A percentile compares a stretch with the other conserved stretches of the same genome.
These are phyloP conservation scores for Fagopyrum tataricum DNA, from an alignment of 148 eudicot genomes.

Conservation along the genomic window DNA sequence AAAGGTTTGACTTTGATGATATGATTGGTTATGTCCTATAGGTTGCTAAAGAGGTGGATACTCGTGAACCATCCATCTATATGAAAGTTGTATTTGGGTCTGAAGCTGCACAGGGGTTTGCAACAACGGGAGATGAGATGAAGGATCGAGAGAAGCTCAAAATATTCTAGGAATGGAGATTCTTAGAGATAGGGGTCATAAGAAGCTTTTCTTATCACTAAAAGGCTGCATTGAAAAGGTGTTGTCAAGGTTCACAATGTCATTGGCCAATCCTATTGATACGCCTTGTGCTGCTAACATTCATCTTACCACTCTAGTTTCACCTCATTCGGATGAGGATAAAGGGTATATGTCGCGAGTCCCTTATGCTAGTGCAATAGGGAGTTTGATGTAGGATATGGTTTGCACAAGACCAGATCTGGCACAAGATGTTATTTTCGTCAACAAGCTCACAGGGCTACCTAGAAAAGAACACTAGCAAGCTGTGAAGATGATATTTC, in stretches of 20 bases:
- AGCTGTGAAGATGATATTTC: too few relatives aligned
- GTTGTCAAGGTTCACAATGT: conserved; percentile 3
- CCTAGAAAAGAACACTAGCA: too few relatives aligned
- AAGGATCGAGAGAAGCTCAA: neutral
- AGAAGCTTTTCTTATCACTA: neutral
- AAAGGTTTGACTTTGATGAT: too few relatives aligned
- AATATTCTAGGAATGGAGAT: conserved; percentile 6
- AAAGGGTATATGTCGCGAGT: too few relatives aligned
- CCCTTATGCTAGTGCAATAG: too few relatives aligned
- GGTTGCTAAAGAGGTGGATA: neutral
- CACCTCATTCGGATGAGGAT: too few relatives aligned
- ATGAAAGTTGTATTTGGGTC: neutral
- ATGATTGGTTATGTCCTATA: too few relatives aligned
- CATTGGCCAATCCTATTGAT: neutral
- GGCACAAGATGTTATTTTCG: too few relatives aligned
- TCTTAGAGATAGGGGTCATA: neutral
- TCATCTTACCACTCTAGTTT: neutral
- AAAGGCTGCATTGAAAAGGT: neutral
- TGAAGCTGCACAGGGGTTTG: neutral
- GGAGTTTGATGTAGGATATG: too few relatives aligned
- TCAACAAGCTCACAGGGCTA: too few relatives aligned
- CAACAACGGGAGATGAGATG: conserved; percentile 4
- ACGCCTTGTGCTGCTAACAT: neutral
- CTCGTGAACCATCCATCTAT: neutral
- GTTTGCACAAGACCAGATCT: too few relatives aligned